Conservation (phyloP, 768 basidiomycete genomes). For the Rhodotorula sphaerocarpa region DNA sequence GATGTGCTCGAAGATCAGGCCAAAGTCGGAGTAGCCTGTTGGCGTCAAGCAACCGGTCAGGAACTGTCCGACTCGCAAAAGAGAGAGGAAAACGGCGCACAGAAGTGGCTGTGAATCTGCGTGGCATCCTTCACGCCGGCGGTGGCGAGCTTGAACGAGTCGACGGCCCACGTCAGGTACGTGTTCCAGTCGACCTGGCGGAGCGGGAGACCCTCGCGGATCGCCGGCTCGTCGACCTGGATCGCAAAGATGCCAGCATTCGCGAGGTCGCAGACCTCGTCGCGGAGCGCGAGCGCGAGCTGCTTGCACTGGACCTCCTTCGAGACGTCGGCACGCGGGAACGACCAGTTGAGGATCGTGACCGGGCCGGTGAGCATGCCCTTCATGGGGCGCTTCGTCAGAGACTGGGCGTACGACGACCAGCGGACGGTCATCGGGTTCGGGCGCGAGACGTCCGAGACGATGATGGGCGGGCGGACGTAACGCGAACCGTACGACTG, state of each 20-base stretch:
- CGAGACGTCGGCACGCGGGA: slow-evolving; percentile 96
- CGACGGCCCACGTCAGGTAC: slow-evolving; percentile 96
- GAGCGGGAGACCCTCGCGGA: slow-evolving; percentile 97
- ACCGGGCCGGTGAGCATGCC: slow-evolving; percentile 73
- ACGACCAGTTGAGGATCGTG: slow-evolving; percentile 99
- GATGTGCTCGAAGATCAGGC: slow-evolving; percentile 57
- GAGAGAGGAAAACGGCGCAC: slow-evolving; percentile 41
- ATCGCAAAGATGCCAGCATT: slow-evolving; percentile 93
- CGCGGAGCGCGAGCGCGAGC: slow-evolving; percentile 92
- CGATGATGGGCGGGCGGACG: slow-evolving; percentile 95
- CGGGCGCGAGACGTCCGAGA: slow-evolving; percentile 92
- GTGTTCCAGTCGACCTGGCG: slow-evolving; percentile 91
- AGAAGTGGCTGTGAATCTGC: slow-evolving; percentile 98
- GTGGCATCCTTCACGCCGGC: slow-evolving; percentile 88
- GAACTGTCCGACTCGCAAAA: background rate
- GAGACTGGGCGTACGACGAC: slow-evolving; percentile 91
- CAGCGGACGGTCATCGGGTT: slow-evolving; percentile 91
- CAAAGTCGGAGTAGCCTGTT: slow-evolving; percentile 82
- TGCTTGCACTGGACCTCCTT: slow-evolving; percentile 97
- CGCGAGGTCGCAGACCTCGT: slow-evolving; percentile 87
- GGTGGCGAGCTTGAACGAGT: slow-evolving; percentile 95
- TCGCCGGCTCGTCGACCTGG: slow-evolving; percentile 98
- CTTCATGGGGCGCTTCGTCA: slow-evolving; percentile 94
- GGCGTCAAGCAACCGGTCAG: too few species aligned
- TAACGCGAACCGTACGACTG: slow-evolving; percentile 99